Percentiles rank a stretch among this genome's conserved stretches.
phyloP scores from a whole-genome alignment of 257 asterid genomes.

The Forsythia viridissima region DNA sequence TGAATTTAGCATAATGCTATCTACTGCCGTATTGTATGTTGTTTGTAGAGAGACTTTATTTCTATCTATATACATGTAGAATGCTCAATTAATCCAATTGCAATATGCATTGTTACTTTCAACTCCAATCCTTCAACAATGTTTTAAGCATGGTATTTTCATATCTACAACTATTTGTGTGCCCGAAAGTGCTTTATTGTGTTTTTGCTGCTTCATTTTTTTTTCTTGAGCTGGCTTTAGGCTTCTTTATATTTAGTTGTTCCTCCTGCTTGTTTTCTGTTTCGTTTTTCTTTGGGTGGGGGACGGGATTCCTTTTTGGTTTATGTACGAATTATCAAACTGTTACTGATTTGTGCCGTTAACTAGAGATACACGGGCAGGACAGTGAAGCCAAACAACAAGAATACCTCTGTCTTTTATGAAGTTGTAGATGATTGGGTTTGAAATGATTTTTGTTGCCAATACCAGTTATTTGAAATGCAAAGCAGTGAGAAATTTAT shows the following conservation, averaged over 20 bases:
- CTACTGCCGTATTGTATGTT: neutral
- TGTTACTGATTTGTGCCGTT: neutral
- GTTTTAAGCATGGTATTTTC: neutral
- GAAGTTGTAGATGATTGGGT: neutral
- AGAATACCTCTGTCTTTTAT: neutral
- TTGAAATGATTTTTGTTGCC: neutral
- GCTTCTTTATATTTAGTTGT: neutral
- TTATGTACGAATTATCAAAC: neutral
- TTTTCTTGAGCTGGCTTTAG: neutral
- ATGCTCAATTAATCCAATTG: constrained; percentile 1
- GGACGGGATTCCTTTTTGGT: neutral
- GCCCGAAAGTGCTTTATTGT: neutral
- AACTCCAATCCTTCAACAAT: neutral
- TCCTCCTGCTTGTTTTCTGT: neutral
- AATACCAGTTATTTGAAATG: neutral
- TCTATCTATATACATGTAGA: neutral
- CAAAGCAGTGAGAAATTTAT: neutral
- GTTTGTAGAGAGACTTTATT: neutral
- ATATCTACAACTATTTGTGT: neutral
- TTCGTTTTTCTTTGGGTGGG: neutral
- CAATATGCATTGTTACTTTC: neutral
- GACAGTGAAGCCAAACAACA: neutral
- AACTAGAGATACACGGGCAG: neutral
- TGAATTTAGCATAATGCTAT: constrained; percentile 9
- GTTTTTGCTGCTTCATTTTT: neutral